These are phyloP conservation scores for Hondaea fermentalgiana DNA, from an alignment of 108 stramenopile species.

Conservation along the genomic window DNA sequence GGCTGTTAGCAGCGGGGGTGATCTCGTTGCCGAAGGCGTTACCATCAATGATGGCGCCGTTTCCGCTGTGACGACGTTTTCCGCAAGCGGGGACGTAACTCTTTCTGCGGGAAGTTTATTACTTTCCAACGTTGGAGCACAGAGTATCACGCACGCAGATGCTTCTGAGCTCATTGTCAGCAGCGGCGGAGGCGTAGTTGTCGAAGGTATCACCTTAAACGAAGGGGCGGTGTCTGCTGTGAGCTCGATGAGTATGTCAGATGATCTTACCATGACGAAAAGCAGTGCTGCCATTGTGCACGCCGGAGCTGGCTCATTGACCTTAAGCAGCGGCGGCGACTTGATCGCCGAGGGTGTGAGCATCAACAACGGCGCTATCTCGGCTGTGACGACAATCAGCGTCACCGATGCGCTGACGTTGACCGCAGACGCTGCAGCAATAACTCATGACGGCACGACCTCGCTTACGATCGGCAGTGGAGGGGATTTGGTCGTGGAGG, in stretches of 20 bases:
- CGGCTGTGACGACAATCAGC: not conserved
- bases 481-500: not conserved
- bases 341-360: not conserved
- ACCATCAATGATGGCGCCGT: not conserved
- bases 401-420: not conserved
- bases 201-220: not conserved
- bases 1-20: not conserved
- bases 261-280: not conserved
- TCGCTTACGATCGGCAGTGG: not conserved
- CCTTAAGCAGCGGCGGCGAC: not conserved
- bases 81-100: not conserved
- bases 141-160: not conserved
- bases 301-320: not conserved
- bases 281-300: not conserved
- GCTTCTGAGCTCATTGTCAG: not conserved
- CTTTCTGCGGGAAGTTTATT: not conserved
- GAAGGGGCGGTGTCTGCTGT: not conserved
- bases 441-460: not conserved
- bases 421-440: not conserved
- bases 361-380: not conserved
- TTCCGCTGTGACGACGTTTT: not conserved
- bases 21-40: not conserved
- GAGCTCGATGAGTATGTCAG: not conserved
- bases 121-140: not conserved
- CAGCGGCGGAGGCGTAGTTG: not conserved